Base-by-base conservation (phyloP, 2,329 filamentous ascomycete species). In the Colletotrichum lupini region DNA sequence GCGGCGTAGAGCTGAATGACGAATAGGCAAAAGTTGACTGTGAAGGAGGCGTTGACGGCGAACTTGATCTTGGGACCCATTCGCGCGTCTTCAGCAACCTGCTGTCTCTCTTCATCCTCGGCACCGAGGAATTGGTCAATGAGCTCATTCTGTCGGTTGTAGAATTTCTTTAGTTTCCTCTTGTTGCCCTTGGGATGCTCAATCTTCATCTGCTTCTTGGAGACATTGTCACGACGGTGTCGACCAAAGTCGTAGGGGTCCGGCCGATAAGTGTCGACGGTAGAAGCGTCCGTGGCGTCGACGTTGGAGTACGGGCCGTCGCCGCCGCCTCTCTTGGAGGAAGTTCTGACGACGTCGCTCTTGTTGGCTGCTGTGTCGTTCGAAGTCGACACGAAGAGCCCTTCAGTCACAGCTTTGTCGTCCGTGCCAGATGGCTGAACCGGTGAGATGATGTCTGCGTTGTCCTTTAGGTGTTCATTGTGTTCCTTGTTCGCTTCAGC, bases 1-100 rank as follows among this genome's bases (percentile, higher is more conserved):
- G 88, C 88, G 55, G 88, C 89, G 77, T 90, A 90, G 66, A 90
- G 79, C 81, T 91, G 88, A 72, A 90, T 90, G 77, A 88, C 76
- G 76, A 90, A 90, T 32, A 90, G 82, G 73, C 82, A 89, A 64
- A 88, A 85, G 78, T 89, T 87, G 75, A 87, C 85, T 5, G 79
- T 80, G 74, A 88, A 89, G 55, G 85, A 87, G 12, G 84, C 83
- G 62, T 87, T 86, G 76, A 90, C 85, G 49, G 87, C 88, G 76
- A 90, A 86, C 75, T 86, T 85, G 77, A 89, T 85, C 71, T 84
- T 87, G 5, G 85, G 85, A 7, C 82, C 85, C 77, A 89, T 87
- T 71, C 87, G 84, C 59, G 83, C 77, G 60, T 85, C 85, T 77
- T 90, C 88, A 59, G 88, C 85, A 56, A 86, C 81, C 65, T 86